Evolutionary conservation across 202 grass and related monocot genomes (phyloP).

Genomic region (Eragrostis tef): DNA sequence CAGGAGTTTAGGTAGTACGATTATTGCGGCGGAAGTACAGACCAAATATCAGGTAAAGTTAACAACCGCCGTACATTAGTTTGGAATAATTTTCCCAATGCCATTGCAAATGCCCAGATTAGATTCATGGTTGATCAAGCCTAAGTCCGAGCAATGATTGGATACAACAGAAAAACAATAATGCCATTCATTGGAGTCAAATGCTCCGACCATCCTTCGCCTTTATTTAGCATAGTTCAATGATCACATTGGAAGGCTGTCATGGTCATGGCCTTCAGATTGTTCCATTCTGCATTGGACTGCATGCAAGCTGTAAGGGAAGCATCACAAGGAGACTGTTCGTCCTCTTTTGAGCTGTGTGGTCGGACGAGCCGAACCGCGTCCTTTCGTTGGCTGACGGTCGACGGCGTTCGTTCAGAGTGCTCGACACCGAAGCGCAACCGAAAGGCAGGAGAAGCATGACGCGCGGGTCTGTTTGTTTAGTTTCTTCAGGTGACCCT

Average conservation of each 20-base stretch:
- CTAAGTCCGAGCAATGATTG: constrained; percentile 31
- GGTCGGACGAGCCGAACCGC: background rate
- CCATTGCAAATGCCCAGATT: background rate
- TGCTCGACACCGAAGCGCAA: constrained; percentile 32
- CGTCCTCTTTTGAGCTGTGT: background rate
- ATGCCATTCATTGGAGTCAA: background rate
- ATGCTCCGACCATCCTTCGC: background rate
- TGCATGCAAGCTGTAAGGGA: background rate
- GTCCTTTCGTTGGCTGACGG: constrained; percentile 12
- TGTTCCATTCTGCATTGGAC: too few relatives aligned
- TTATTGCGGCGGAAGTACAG: background rate
- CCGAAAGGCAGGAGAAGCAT: constrained; percentile 32
- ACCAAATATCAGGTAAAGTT: background rate
- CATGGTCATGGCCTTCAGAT: background rate
- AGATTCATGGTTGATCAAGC: background rate
- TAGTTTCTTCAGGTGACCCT: background rate
- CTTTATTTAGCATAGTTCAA: background rate
- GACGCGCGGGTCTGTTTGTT: constrained; percentile 11
- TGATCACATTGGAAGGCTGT: constrained; percentile 5
- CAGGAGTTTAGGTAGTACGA: background rate
- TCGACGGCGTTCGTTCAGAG: constrained; percentile 9
- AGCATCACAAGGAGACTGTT: background rate
- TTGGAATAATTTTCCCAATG: background rate
- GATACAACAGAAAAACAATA: constrained; percentile 7
- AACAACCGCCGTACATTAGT: background rate